Evolutionary conservation across 148 eudicot species (phyloP), one percentile per base, ranked within the genome.

Genomic region (Pharnaceum exiguum): DNA sequence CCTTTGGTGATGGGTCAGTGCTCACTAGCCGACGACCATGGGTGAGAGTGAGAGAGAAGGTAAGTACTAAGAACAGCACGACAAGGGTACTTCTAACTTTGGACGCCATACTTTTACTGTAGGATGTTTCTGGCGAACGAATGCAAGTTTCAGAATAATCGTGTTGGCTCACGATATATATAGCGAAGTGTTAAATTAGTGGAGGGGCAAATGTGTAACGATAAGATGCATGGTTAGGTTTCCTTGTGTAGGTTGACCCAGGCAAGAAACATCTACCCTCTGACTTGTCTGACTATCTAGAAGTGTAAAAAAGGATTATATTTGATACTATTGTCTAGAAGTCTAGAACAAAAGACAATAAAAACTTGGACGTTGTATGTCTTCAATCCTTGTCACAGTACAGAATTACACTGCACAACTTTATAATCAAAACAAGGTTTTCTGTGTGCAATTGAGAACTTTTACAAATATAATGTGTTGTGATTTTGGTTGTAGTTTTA

Each of bases 211-310:
- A 47, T 6, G 18, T 30, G 67, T 50, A 63, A 30, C 8, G 5
- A 2, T 42, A 44, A 63, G 17, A 63, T 24, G 59, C 51, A 53
- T 31, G 26, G 67, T 30, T 63, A 19, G 48, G 23, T 10, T 39
- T 43, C 17, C 1, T 51, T 22, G 1, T 19, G 51, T 31, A 5
- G 17, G 53, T 42, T 31, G 42, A 63, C 51, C 51, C 10, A 42
- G 18, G 51, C 51, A 53, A 53, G 51, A 51, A 51, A 42, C 51
- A 43, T 42, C 38, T 30, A 63, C 1, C 42, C 16, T 52, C 5
- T 53, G 68, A 63, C 68, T 63, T 63, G 40, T 63, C 40, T 32
- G 3, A 30, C 16, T 13, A 23, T 63, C 59, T 52, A 63, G 68
- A 63, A 63, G 57, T 15, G 3, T 26, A 15, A 57, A 43, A 18